phyloP scores from a whole-genome alignment of 345 rosid genomes.

The Sonneratia alba region DNA sequence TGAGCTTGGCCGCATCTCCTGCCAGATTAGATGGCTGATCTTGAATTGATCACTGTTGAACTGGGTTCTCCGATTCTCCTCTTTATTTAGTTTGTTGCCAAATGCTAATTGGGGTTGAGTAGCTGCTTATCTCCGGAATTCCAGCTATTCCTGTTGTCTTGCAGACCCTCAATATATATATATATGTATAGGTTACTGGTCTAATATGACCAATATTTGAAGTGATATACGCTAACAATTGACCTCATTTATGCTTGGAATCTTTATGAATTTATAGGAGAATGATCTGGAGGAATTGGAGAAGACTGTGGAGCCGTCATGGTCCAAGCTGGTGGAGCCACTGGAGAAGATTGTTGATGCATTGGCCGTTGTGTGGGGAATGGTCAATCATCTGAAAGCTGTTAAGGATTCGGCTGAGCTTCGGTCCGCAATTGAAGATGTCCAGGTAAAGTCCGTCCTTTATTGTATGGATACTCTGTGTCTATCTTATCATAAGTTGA shows the following conservation, averaged over 20 bases:
- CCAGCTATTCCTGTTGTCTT: background rate
- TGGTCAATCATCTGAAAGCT: constrained; percentile 70
- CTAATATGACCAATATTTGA: background rate
- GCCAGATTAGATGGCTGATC: background rate
- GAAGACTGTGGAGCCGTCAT: constrained; percentile 59
- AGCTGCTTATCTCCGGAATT: background rate
- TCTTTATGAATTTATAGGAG: constrained; percentile 29
- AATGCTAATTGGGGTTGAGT: background rate
- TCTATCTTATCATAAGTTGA: background rate
- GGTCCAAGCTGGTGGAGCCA: constrained; percentile 92
- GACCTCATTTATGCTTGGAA: background rate
- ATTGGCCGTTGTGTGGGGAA: constrained; percentile 65
- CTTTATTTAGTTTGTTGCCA: background rate
- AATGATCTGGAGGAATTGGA: constrained; percentile 65
- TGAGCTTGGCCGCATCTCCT: background rate
- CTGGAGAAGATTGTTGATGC: constrained; percentile 70
- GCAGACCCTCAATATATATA: background rate
- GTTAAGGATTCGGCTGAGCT: constrained; percentile 82
- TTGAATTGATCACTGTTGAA: background rate
- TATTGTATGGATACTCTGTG: background rate
- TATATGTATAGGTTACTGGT: background rate
- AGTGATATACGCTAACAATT: background rate
- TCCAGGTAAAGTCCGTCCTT: constrained; percentile 41
- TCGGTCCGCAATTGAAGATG: constrained; percentile 88
- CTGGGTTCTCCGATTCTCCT: background rate